Base-by-base conservation (phyloP, 176 grass and related monocot species). In the Ensete ventricosum region DNA sequence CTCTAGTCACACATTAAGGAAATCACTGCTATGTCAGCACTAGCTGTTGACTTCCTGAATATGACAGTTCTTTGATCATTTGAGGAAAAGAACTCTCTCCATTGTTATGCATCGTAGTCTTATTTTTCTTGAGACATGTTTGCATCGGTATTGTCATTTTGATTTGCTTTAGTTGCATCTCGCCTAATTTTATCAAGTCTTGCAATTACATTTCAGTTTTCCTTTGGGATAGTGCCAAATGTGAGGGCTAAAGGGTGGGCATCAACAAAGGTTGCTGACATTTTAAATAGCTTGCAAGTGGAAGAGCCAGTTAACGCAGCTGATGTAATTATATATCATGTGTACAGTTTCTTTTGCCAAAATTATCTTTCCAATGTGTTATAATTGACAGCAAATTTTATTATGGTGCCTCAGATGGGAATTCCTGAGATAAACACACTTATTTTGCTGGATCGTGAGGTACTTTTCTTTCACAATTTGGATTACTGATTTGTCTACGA, bases 381-480 rank as follows among this genome's bases (percentile, higher is more conserved):
- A 53, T 67, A 29, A 55, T 57, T 27, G 34, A 77, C n/a, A 21
- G 34, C 69, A 74, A 43, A 17, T 68, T 83, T 51, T 22, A 67
- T 81, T 77, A 0, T 79, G 65, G 49, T 90, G 52, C 55, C 65
- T 71, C 81, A 96, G 93, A 85, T 93, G 87, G 93, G 79, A 24
- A 75, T 84, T 81, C 85, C 89, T 2, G 93, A 96, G 79, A 96
- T 96, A 84, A 88, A 96, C 79, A 96, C 93, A 27, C 77, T 96
- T 70, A 86, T 96, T 88, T 82, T 96, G 69, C 64, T 96, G 66
- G 93, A 96, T 57, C 86, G 93, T 88, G 93, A 96, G 87, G 93
- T 96, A 90, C 27, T 65, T 62, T 51, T 73, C n/a, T 51, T 29
- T 23, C 23, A 14, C 9, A 50, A 9, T 64, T 50, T 76, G 27